Conservation (phyloP, 352 stramenopile species). For the Pythium brassicae region DNA sequence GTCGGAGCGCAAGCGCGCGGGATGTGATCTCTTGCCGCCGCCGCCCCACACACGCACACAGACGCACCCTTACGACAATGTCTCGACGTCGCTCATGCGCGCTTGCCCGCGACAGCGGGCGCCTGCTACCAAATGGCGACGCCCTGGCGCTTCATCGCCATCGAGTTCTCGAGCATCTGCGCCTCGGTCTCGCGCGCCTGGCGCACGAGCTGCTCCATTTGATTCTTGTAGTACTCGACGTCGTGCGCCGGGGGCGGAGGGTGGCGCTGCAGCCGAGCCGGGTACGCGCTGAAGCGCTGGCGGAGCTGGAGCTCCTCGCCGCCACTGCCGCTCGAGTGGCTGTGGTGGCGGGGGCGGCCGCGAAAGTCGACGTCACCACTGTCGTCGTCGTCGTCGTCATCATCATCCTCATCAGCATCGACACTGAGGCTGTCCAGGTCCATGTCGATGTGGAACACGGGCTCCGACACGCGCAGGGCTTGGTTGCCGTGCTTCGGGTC, state of each 20-base stretch:
- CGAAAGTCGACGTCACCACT: conserved; percentile 9
- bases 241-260: not conserved
- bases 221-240: conserved; percentile 50
- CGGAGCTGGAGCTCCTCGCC: conserved; percentile 3
- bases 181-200: conserved; percentile 69
- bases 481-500: conserved; percentile 24
- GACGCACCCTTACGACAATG: no score
- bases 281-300: conserved; percentile 7
- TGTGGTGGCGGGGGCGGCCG: not conserved
- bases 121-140: conserved; percentile 26
- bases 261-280: conserved; percentile 2
- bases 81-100: no score
- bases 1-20: no score
- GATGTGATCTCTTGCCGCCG: no score
- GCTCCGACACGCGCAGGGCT: conserved; percentile 26
- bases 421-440: conserved; percentile 21
- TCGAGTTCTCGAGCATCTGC: conserved; percentile 55
- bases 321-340: conserved; percentile 2
- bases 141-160: conserved; percentile 42
- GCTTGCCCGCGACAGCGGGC: no score
- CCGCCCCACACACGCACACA: no score
- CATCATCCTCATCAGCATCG: conserved; percentile 16
- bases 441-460: conserved; percentile 26
- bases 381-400: conserved; percentile 16
- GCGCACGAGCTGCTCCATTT: conserved; percentile 66